Conservation (phyloP, 2,329 filamentous ascomycete species). For the Anthostomella pinea region DNA sequence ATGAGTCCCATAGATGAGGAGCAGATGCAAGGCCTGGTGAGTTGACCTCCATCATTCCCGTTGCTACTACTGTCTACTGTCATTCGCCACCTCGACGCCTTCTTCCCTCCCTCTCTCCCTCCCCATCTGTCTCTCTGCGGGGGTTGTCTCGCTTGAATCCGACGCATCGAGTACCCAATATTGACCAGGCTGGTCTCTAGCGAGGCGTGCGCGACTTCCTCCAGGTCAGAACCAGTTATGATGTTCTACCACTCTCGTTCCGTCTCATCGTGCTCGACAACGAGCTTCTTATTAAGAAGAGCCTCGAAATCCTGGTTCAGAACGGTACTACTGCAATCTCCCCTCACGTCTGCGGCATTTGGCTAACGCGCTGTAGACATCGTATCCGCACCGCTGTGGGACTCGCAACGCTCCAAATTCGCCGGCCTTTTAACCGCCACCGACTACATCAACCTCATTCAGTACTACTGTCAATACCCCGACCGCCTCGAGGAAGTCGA, state of each 20-base stretch:
- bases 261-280: conserved; percentile 95
- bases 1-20: conserved; percentile 68
- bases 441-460: conserved; percentile 97
- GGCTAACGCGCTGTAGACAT: conserved; percentile 61
- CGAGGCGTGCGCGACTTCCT: conserved; percentile 92
- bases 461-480: conserved; percentile 98
- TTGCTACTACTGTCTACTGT: no score
- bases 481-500: conserved; percentile 87
- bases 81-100: conserved; percentile 5
- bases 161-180: conserved; percentile 5
- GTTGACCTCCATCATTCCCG: conserved; percentile 35
- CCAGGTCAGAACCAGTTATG: conserved; percentile 94
- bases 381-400: conserved; percentile 95
- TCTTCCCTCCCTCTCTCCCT: not conserved
- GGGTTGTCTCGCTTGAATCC: conserved; percentile 8
- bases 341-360: not conserved
- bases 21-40: conserved; percentile 74
- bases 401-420: conserved; percentile 88
- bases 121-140: conserved; percentile 11
- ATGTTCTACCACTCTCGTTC: conserved; percentile 94
- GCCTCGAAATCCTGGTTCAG: conserved; percentile 89
- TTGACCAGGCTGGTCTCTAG: conserved; percentile 44
- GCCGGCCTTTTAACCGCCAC: conserved; percentile 92
- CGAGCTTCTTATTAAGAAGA: conserved; percentile 93
- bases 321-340: conserved; percentile 67